Percentiles rank a stretch among this genome's conserved stretches.
These are phyloP conservation scores for Perilla frutescens DNA, from an alignment of 257 asterid species.

Conservation along the genomic window DNA sequence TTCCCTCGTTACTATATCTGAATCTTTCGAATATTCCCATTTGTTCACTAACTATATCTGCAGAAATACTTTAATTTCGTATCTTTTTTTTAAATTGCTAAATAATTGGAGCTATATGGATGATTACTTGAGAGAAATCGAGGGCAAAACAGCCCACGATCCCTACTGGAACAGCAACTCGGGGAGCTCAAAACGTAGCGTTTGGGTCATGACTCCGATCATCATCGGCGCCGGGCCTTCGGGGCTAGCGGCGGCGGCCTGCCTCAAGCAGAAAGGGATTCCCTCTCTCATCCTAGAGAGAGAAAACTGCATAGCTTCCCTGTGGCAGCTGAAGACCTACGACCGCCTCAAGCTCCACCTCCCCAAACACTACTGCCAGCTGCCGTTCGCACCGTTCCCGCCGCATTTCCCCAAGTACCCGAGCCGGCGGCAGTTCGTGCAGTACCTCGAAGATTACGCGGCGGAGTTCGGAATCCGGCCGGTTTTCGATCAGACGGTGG, in stretches of 20 bases:
- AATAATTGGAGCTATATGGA: constrained; percentile 15
- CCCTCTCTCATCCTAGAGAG: constrained; percentile 72
- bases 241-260: constrained; percentile 75
- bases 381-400: constrained; percentile 69
- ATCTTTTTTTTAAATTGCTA: too few species aligned
- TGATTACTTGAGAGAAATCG: constrained; percentile 26
- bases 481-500: constrained; percentile 50
- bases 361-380: constrained; percentile 77
- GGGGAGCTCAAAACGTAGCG: constrained; percentile 21
- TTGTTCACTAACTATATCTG: too few species aligned
- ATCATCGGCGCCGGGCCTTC: constrained; percentile 82
- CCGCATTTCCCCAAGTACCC: constrained; percentile 63
- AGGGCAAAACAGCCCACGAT: constrained; percentile 31
- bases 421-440: constrained; percentile 52
- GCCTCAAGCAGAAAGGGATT: constrained; percentile 55
- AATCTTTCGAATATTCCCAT: too few species aligned
- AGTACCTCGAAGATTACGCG: constrained; percentile 63
- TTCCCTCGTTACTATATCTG: too few species aligned
- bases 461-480: constrained; percentile 58
- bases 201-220: constrained; percentile 57
- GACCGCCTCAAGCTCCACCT: constrained; percentile 77
- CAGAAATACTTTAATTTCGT: too few species aligned
- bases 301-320: constrained; percentile 69
- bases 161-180: not conserved
- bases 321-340: constrained; percentile 81